These are phyloP conservation scores for Fusarium nematophilum DNA, from an alignment of 2,329 filamentous ascomycete species.

Conservation along the genomic window DNA sequence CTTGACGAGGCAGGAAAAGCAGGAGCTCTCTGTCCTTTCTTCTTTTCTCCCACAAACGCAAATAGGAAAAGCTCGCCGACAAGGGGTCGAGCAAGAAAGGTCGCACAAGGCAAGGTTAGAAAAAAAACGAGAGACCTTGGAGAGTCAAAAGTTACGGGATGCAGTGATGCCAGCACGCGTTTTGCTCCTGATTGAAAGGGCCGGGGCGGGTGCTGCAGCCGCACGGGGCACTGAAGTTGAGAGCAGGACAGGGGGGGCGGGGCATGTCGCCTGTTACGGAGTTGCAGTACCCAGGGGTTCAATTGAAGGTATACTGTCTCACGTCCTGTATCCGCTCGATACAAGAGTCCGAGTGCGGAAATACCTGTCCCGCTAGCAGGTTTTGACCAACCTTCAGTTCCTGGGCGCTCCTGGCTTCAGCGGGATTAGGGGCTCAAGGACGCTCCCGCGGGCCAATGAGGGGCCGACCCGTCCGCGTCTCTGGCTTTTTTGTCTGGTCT, in stretches of 20 bases:
- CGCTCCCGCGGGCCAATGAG: conserved; percentile 41
- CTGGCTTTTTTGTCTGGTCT: conserved; percentile 29
- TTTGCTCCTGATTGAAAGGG: conserved; percentile 47
- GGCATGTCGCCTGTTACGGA: conserved; percentile 32
- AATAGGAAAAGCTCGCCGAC: conserved; percentile 32
- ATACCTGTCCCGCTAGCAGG: conserved; percentile 32
- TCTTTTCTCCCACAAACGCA: conserved; percentile 15
- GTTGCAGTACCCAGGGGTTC: conserved; percentile 25
- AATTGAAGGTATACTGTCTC: conserved; percentile 12
- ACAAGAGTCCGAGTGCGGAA: conserved; percentile 7
- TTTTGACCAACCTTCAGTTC: conserved; percentile 35
- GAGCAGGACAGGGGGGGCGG: conserved; percentile 39
- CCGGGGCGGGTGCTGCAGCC: conserved; percentile 41
- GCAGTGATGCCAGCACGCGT: conserved; percentile 48
- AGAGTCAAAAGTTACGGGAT: conserved; percentile 39
- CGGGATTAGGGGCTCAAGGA: conserved; percentile 42
- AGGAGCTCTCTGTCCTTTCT: conserved; percentile 26
- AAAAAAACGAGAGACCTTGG: conserved; percentile 36
- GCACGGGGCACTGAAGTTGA: conserved; percentile 40
- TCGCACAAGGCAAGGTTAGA: conserved; percentile 34
- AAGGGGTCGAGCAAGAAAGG: conserved; percentile 40
- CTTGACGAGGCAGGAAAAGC: conserved; percentile 30
- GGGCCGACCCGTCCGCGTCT: conserved; percentile 44
- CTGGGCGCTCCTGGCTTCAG: conserved; percentile 36
- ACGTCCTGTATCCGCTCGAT: neutral